Evolutionary conservation across 2,329 filamentous ascomycete species (phyloP).

Genomic region (Microdochium trichocladiopsis): DNA sequence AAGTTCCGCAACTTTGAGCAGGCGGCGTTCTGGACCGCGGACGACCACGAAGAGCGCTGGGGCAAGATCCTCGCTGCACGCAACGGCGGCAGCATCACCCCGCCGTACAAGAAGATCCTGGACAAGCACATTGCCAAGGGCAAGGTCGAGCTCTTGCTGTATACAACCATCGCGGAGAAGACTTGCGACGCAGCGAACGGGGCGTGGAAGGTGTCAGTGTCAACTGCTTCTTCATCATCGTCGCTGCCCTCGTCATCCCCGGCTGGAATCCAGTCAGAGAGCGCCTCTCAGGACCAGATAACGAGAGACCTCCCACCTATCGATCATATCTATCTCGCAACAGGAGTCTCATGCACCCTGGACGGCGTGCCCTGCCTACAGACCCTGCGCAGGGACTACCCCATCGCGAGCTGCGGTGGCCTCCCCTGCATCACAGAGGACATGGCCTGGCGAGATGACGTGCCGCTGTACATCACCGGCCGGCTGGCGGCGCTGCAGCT

Average conservation of each 20-base stretch:
- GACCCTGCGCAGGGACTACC: constrained; percentile 50
- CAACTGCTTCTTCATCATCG: neutral
- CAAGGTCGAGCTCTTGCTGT: constrained; percentile 46
- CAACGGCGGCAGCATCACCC: constrained; percentile 71
- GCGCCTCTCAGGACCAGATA: neutral
- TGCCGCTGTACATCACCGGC: constrained; percentile 68
- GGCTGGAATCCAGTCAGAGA: constrained; percentile 21
- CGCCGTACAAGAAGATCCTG: constrained; percentile 59
- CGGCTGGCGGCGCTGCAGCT: constrained; percentile 60
- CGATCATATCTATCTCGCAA: constrained; percentile 70
- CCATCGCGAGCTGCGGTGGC: constrained; percentile 55
- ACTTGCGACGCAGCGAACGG: constrained; percentile 37
- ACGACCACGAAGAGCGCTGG: constrained; percentile 61
- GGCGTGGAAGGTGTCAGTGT: constrained; percentile 31
- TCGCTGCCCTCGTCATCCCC: constrained; percentile 19
- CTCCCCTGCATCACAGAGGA: constrained; percentile 70
- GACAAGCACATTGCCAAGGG: constrained; percentile 48
- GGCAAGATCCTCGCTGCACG: constrained; percentile 59
- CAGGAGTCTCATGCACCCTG: constrained; percentile 61
- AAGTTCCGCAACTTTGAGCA: constrained; percentile 77
- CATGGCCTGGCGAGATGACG: constrained; percentile 65
- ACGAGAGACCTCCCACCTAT: constrained; percentile 35
- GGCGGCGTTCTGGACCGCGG: constrained; percentile 69
- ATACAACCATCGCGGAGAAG: constrained; percentile 48
- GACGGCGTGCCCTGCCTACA: constrained; percentile 52